These are phyloP conservation scores for Penicillium sp. DNA, from an alignment of 2,329 filamentous ascomycete genomes.

Conservation along the genomic window DNA sequence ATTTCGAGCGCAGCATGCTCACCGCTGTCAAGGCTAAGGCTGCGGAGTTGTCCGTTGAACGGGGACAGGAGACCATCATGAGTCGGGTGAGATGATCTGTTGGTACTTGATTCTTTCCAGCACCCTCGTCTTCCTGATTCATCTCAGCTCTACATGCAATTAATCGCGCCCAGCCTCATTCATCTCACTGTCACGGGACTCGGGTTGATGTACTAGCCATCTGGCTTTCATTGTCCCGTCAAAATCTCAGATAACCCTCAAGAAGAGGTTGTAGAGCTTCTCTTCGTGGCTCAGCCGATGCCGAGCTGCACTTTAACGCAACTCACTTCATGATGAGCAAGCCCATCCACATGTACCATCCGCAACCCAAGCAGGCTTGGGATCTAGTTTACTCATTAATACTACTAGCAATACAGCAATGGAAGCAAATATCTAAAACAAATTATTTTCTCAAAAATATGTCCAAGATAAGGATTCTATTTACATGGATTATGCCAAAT, in stretches of 20 bases:
- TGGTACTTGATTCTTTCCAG: neutral
- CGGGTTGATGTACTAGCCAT: neutral
- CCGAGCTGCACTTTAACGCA: neutral
- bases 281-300: neutral
- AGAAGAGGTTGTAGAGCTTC: neutral
- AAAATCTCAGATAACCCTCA: too few species aligned
- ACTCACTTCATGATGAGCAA: neutral
- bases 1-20: conserved; percentile 89
- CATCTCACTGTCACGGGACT: too few species aligned
- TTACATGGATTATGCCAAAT: neutral
- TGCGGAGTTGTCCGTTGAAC: conserved; percentile 77
- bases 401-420: conserved; percentile 3
- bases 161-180: neutral
- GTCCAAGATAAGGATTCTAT: neutral
- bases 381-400: conserved; percentile 7
- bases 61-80: conserved; percentile 91
- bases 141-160: too few species aligned
- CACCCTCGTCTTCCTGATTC: too few species aligned
- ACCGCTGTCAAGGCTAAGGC: conserved; percentile 83
- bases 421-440: neutral
- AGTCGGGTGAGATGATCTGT: conserved; percentile 70
- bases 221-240: neutral
- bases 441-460: neutral
- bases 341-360: neutral
- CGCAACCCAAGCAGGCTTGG: conserved; percentile 25